Percentiles rank a stretch among this genome's conserved stretches.
Conservation (phyloP, 495 filamentous ascomycete species). For the Umbilicaria muhlenbergii region DNA sequence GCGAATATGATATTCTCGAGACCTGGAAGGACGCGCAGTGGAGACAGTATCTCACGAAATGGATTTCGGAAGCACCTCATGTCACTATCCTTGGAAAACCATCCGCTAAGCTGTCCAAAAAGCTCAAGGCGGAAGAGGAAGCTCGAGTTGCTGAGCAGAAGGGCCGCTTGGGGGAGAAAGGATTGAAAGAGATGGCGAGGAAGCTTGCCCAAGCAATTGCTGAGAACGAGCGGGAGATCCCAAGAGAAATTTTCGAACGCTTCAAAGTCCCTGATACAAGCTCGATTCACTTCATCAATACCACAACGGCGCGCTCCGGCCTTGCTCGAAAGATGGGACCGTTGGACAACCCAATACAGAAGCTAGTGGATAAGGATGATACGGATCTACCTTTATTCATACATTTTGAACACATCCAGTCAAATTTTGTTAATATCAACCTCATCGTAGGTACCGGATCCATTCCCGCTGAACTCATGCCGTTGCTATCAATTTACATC, state of each 20-base stretch:
- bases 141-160: conserved; percentile 38
- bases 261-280: conserved; percentile 71
- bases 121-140: conserved; percentile 57
- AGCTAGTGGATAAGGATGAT: conserved; percentile 54
- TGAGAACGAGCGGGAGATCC: conserved; percentile 79
- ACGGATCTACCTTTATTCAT: conserved; percentile 62
- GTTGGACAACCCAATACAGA: conserved; percentile 55
- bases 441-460: conserved; percentile 62
- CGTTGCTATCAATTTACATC: conserved; percentile 67
- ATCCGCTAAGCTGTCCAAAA: conserved; percentile 51
- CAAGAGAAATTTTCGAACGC: conserved; percentile 54
- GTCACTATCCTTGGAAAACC: conserved; percentile 80
- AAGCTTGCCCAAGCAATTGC: conserved; percentile 72
- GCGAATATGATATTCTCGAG: conserved; percentile 61
- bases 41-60: conserved; percentile 64
- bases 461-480: conserved; percentile 59
- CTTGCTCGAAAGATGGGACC: conserved; percentile 53
- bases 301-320: conserved; percentile 72
- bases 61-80: conserved; percentile 75
- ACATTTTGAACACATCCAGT: conserved; percentile 89
- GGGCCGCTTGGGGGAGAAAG: conserved; percentile 44
- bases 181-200: conserved; percentile 52
- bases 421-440: conserved; percentile 74
- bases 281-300: conserved; percentile 90
- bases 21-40: conserved; percentile 72